Conservation (phyloP, 2,329 filamentous ascomycete genomes). For the Trichoderma sp. region DNA sequence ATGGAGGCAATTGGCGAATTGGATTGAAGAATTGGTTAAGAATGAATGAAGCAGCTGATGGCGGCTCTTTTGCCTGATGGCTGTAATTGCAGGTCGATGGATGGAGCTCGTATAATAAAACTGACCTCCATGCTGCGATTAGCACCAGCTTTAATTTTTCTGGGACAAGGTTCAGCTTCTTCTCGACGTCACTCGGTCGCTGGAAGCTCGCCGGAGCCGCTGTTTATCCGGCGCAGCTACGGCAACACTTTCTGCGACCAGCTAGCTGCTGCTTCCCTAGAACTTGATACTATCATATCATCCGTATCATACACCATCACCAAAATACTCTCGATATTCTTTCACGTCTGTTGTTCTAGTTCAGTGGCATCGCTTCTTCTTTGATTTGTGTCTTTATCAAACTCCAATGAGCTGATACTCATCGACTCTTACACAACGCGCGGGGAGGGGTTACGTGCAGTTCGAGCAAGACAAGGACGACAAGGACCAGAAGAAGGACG, state of each 20-base stretch:
- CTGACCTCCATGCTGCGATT: not conserved
- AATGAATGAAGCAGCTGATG: not conserved
- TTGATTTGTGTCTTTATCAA: not conserved
- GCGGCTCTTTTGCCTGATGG: not conserved
- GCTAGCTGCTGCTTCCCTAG: not conserved
- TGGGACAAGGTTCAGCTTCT: not conserved
- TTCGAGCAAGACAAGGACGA: not conserved
- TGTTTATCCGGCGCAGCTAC: constrained; percentile 32
- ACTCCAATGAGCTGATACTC: constrained; percentile 24
- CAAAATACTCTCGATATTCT: not conserved
- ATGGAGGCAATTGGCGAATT: not conserved
- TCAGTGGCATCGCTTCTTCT: not conserved
- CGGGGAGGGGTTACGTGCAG: constrained; percentile 14
- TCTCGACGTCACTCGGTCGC: not conserved
- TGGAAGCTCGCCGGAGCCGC: constrained; percentile 28
- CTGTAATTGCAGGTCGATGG: not conserved
- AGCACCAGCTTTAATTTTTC: not conserved
- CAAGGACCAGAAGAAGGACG: too few species aligned
- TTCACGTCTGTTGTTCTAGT: not conserved
- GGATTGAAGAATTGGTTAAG: not conserved
- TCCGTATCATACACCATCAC: not conserved
- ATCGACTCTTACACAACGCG: not conserved
- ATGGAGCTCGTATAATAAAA: not conserved
- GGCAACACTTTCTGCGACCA: not conserved
- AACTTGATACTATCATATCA: not conserved